Evolutionary conservation across 2,329 filamentous ascomycete genomes (phyloP).

Genomic region (Alternaria viburni): DNA sequence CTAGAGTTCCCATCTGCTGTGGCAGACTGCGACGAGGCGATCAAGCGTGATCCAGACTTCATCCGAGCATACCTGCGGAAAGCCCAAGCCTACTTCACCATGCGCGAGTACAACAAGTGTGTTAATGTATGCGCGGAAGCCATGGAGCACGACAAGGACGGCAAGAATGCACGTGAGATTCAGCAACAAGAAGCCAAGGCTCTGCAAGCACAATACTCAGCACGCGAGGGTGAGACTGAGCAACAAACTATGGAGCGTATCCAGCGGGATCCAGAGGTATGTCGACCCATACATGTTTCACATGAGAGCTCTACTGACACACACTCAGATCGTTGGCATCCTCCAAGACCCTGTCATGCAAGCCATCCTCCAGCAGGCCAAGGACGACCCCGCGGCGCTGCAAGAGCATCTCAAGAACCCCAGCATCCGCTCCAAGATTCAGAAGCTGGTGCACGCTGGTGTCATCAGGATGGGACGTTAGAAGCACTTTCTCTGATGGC

Average conservation of each 20-base stretch:
- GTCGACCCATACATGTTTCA: conserved; percentile 38
- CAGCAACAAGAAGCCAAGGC: conserved; percentile 95
- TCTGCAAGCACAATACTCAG: conserved; percentile 84
- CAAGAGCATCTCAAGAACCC: conserved; percentile 98
- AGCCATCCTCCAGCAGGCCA: conserved; percentile 93
- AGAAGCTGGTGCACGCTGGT: conserved; percentile 91
- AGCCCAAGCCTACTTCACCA: conserved; percentile 92
- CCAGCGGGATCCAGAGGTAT: conserved; percentile 86
- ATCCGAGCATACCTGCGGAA: conserved; percentile 97
- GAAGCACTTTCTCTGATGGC: neutral
- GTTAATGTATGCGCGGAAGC: conserved; percentile 89
- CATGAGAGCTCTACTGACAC: conserved; percentile 28
- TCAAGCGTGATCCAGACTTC: conserved; percentile 89
- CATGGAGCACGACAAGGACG: conserved; percentile 73
- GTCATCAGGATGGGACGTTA: conserved; percentile 79
- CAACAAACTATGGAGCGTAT: conserved; percentile 93
- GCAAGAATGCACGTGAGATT: conserved; percentile 88
- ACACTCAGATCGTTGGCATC: conserved; percentile 79
- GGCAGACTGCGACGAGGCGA: conserved; percentile 88
- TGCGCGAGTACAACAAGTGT: conserved; percentile 97
- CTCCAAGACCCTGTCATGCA: conserved; percentile 98
- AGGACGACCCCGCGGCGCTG: conserved; percentile 87
- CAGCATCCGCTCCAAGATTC: conserved; percentile 82
- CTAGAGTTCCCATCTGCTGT: conserved; percentile 94
- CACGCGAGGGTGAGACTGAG: conserved; percentile 92